phyloP scores from a whole-genome alignment of 2,329 filamentous ascomycete genomes.

The Ceratocystiopsis sp. region DNA sequence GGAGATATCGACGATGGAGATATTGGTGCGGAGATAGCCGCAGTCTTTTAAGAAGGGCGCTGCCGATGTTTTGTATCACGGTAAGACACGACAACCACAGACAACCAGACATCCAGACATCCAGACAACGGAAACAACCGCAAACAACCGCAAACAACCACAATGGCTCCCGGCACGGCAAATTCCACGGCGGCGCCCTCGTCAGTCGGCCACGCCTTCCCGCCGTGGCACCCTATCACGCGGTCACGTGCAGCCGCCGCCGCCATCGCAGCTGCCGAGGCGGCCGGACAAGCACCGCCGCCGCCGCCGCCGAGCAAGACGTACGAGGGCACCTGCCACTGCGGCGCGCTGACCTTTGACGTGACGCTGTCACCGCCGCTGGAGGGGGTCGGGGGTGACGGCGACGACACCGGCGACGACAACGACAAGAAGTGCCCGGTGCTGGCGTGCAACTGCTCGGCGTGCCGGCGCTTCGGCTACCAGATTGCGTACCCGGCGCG shows the following conservation, averaged over 20 bases:
- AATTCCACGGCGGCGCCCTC: too few relatives aligned
- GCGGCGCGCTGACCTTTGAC: constrained; percentile 30
- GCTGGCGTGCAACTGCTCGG: constrained; percentile 35
- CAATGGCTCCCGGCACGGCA: too few relatives aligned
- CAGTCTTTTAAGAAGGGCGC: too few relatives aligned
- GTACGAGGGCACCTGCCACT: constrained; percentile 35
- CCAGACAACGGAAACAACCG: too few relatives aligned
- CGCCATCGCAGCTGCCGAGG: not conserved
- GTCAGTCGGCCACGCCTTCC: not conserved
- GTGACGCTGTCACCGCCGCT: constrained; percentile 31
- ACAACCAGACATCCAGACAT: too few relatives aligned
- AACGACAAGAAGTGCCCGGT: constrained; percentile 13
- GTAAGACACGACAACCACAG: too few relatives aligned
- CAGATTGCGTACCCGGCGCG: constrained; percentile 28
- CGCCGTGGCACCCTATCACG: constrained; percentile 1
- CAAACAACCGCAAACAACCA: too few relatives aligned
- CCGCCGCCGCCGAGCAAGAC: constrained; percentile 12
- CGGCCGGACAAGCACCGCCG: not conserved
- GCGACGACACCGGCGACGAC: not conserved
- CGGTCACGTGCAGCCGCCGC: not conserved
- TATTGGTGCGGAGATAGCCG: too few relatives aligned
- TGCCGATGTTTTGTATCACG: too few relatives aligned
- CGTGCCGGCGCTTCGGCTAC: constrained; percentile 33
- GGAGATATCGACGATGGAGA: too few relatives aligned
- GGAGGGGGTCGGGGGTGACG: constrained; percentile 14